phyloP scores from a whole-genome alignment of 2,329 filamentous ascomycete genomes.

The Ceratocystis alfenasii region DNA sequence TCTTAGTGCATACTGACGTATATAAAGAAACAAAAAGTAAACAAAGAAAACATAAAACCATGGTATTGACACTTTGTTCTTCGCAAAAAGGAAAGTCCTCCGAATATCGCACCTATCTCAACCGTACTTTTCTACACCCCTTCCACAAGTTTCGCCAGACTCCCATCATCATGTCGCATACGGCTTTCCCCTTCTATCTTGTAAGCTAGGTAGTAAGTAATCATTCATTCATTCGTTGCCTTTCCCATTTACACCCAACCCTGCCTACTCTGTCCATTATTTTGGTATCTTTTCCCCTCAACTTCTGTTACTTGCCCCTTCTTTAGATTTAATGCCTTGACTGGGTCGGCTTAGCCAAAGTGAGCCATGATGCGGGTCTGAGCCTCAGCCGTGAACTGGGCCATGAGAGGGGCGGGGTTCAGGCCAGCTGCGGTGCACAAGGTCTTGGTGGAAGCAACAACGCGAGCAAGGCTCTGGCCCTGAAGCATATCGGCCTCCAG shows the following conservation, averaged over 20 bases:
- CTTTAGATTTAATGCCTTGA: background rate
- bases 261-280: slow-evolving; percentile 14
- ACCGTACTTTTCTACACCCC: background rate
- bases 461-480: slow-evolving; percentile 65
- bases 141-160: background rate
- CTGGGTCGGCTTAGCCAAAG: slow-evolving; percentile 47
- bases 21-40: background rate
- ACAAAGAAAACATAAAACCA: slow-evolving; percentile 13
- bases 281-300: slow-evolving; percentile 15
- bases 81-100: slow-evolving; percentile 11
- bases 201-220: slow-evolving; percentile 17
- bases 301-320: slow-evolving; percentile 12
- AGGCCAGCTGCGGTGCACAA: slow-evolving; percentile 62
- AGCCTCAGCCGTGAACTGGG: slow-evolving; percentile 63
- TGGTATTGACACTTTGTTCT: slow-evolving; percentile 17
- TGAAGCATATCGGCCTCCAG: slow-evolving; percentile 84
- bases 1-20: too few species aligned
- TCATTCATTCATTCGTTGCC: slow-evolving; percentile 21
- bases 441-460: slow-evolving; percentile 65
- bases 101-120: slow-evolving; percentile 1
- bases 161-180: background rate
- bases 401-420: slow-evolving; percentile 63
- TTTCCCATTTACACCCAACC: slow-evolving; percentile 13
- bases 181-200: slow-evolving; percentile 17
- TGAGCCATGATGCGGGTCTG: slow-evolving; percentile 69